Conservation (phyloP, 345 rosid species). For the Hibiscus syriacus region DNA sequence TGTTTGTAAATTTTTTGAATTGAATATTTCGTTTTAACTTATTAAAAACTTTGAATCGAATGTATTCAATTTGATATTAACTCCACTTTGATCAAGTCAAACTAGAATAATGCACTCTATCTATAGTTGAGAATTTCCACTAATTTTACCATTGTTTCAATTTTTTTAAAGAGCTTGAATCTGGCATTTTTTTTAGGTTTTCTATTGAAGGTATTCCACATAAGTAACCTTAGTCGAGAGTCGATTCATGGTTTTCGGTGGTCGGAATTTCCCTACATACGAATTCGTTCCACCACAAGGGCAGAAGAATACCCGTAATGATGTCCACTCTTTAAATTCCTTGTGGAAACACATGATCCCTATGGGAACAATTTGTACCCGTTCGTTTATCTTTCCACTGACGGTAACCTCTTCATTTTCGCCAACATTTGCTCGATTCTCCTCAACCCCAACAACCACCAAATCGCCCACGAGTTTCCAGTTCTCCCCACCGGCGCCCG, state of each 20-base stretch:
- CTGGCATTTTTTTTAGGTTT: background rate
- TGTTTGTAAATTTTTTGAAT: no score
- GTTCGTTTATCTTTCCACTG: slow-evolving; percentile 66
- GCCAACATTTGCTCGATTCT: slow-evolving; percentile 72
- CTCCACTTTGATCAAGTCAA: no score
- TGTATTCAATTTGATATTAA: no score
- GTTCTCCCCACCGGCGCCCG: slow-evolving; percentile 66
- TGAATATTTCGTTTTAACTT: no score
- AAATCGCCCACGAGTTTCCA: slow-evolving; percentile 53
- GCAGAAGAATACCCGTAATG: slow-evolving; percentile 21
- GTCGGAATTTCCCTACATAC: slow-evolving; percentile 59
- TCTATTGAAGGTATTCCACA: slow-evolving; percentile 52
- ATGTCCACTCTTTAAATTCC: slow-evolving; percentile 26
- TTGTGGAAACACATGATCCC: slow-evolving; percentile 42
- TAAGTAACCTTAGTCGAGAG: slow-evolving; percentile 71
- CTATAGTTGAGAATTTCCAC: no score
- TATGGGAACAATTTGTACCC: slow-evolving; percentile 85
- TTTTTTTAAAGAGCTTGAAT: background rate
- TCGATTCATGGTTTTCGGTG: slow-evolving; percentile 63
- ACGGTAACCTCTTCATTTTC: slow-evolving; percentile 64
- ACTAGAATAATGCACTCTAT: no score
- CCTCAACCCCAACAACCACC: slow-evolving; percentile 37
- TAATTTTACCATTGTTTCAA: no score
- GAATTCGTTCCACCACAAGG: slow-evolving; percentile 73
- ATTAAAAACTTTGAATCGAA: no score